Percentiles rank a stretch among this genome's conserved stretches.
These are phyloP conservation scores for Termitomyces sp. DNA, from an alignment of 768 basidiomycete species.

Conservation along the genomic window DNA sequence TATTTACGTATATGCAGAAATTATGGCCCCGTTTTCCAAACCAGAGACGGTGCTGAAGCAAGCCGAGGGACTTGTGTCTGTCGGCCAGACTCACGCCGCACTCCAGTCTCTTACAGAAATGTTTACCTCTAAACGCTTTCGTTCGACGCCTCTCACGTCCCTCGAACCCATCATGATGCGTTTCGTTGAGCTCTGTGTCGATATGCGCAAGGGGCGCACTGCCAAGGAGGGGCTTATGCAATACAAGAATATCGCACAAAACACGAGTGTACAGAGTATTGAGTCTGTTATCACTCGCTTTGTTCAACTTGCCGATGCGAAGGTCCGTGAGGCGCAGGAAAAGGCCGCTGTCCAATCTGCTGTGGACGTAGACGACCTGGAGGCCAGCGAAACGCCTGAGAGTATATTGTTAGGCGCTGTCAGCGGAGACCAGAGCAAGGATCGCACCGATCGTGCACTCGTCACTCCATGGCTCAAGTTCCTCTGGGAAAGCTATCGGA, in stretches of 20 bases:
- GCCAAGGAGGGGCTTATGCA: conserved; percentile 96
- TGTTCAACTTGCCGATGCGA: conserved; percentile 72
- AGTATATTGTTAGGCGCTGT: conserved; percentile 88
- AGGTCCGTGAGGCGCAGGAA: conserved; percentile 82
- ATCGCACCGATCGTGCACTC: conserved; percentile 89
- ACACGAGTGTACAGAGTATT: conserved; percentile 84
- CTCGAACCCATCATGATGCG: conserved; percentile 95
- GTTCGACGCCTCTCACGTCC: conserved; percentile 79
- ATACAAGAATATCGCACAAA: conserved; percentile 97
- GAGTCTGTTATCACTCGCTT: conserved; percentile 88
- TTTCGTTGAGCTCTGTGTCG: conserved; percentile 94
- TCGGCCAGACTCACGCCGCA: conserved; percentile 86
- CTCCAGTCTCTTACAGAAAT: conserved; percentile 88
- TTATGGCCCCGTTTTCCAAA: conserved; percentile 87
- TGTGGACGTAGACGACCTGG: conserved; percentile 89
- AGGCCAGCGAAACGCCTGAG: conserved; percentile 92
- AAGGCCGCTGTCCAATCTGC: conserved; percentile 74
- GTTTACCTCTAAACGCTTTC: conserved; percentile 91
- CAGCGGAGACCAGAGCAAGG: conserved; percentile 84
- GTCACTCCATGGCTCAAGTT: conserved; percentile 98
- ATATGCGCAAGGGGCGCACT: conserved; percentile 87
- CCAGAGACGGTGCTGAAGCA: conserved; percentile 89
- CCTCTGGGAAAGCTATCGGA: conserved; percentile 98
- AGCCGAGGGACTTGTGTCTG: conserved; percentile 90
- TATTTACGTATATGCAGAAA: conserved; percentile 12